These are phyloP conservation scores for Mycena belliarum DNA, from an alignment of 768 basidiomycete genomes.

Conservation along the genomic window DNA sequence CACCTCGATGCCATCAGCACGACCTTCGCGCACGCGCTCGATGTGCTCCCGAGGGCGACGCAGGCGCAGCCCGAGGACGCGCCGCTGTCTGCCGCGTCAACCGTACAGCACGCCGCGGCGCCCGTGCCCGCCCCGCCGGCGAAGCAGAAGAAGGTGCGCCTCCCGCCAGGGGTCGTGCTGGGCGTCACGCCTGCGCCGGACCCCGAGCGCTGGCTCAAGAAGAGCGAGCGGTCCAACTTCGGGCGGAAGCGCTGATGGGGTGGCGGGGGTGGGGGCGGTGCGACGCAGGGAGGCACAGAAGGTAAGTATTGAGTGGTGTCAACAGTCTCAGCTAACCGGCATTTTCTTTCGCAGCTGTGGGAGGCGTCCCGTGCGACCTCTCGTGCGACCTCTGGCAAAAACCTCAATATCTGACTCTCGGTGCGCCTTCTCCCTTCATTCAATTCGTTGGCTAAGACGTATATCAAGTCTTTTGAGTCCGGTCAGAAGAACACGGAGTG, in stretches of 20 bases:
- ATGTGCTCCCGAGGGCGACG: conserved; percentile 54
- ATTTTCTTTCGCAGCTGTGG: too few relatives aligned
- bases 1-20: conserved; percentile 84
- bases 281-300: conserved; percentile 76
- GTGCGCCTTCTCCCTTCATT: too few relatives aligned
- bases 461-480: too few relatives aligned
- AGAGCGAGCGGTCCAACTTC: conserved; percentile 71
- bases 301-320: too few relatives aligned
- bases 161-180: conserved; percentile 74
- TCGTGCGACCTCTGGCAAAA: too few relatives aligned
- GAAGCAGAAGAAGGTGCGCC: conserved; percentile 52
- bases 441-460: too few relatives aligned
- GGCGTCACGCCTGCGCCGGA: conserved; percentile 83
- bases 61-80: conserved; percentile 59
- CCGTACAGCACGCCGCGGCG: conserved; percentile 34
- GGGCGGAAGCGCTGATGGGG: conserved; percentile 55
- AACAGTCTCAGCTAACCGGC: too few relatives aligned
- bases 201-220: conserved; percentile 88
- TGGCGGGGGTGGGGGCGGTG: conserved; percentile 59
- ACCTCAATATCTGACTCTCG: too few relatives aligned
- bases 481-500: too few relatives aligned
- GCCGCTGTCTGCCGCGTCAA: conserved; percentile 57
- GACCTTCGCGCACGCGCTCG: conserved; percentile 66
- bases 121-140: conserved; percentile 33
- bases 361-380: too few relatives aligned